Evolutionary conservation across 2,329 filamentous ascomycete genomes (phyloP).

Genomic region (Cyphellophora attinorum): DNA sequence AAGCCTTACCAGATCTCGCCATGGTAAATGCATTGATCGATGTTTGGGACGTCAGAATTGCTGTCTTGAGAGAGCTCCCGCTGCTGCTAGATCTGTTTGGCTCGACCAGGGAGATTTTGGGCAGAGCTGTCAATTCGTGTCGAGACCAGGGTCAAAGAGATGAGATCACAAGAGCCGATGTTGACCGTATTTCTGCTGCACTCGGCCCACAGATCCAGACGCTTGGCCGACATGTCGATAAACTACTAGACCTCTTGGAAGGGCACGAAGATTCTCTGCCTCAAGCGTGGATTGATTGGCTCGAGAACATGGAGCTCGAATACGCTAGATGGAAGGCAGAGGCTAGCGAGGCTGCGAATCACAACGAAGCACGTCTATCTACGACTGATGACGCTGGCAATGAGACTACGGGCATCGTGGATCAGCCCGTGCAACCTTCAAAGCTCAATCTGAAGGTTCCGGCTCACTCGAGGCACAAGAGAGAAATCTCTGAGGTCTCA

Average conservation of each 20-base stretch:
- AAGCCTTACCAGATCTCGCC: constrained; percentile 72
- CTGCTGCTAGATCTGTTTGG: constrained; percentile 55
- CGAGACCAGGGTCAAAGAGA: constrained; percentile 11
- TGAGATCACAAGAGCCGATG: constrained; percentile 24
- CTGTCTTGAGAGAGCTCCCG: constrained; percentile 65
- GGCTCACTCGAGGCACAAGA: constrained; percentile 9
- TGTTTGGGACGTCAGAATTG: constrained; percentile 67
- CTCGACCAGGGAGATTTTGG: constrained; percentile 24
- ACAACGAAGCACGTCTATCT: constrained; percentile 10
- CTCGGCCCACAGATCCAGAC: constrained; percentile 61
- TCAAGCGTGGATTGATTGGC: constrained; percentile 74
- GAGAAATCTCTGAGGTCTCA: constrained; percentile 18
- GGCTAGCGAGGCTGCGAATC: constrained; percentile 59
- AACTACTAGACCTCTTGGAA: constrained; percentile 78
- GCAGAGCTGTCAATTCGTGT: constrained; percentile 24
- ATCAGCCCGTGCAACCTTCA: constrained; percentile 17
- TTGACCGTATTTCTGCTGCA: constrained; percentile 38
- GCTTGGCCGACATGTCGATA: constrained; percentile 66
- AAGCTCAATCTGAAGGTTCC: not conserved
- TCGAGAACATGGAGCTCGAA: constrained; percentile 68
- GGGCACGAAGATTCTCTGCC: constrained; percentile 76
- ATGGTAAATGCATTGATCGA: constrained; percentile 63
- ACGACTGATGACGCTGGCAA: constrained; percentile 4
- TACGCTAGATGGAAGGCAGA: constrained; percentile 74
- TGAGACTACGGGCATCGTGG: constrained; percentile 21